Base-by-base conservation (phyloP, 1,284 basidiomycete genomes). In the Pulveroboletus ridleyi region DNA sequence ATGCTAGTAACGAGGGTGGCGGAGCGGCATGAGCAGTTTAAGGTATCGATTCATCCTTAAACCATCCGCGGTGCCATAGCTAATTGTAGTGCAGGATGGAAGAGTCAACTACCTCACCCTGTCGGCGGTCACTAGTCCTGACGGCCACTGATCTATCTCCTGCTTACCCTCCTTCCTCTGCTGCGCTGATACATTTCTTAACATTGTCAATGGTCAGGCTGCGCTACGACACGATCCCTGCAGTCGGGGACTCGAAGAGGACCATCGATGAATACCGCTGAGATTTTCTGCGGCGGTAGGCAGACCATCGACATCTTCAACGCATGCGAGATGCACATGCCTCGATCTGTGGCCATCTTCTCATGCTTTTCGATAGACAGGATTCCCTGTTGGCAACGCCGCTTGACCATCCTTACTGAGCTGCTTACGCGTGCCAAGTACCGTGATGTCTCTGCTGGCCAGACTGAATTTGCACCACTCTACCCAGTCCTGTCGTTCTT, bases 181-280 rank as follows among this genome's bases (percentile, higher is more conserved):
- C n/a, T n/a, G n/a, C n/a, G n/a, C n/a, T n/a, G n/a, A n/a, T n/a
- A n/a, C n/a, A n/a, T n/a, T n/a, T n/a, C n/a, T n/a, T n/a, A n/a
- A n/a, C n/a, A n/a, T n/a, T n/a, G n/a, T n/a, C n/a, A n/a, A n/a
- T n/a, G n/a, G n/a, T n/a, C n/a, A n/a, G n/a, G n/a, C n/a, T n/a
- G n/a, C n/a, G n/a, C n/a, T n/a, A n/a, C n/a, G n/a, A n/a, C n/a
- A n/a, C n/a, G n/a, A n/a, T 35, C 20, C 94, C 94, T 41, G 95
- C 95, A 50, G 96, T 98, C 58, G 96, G 96, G 59, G 97, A 99
- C 82, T 95, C 94, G 70, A 98, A 96, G 87, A 88, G 95, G 62
- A 97, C 98, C 55, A 96, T 99, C 84, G 97, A 99, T 81, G 97
- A 99, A 86, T 99, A 99, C 84, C 96, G 96, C 80, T 22, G 97